Base-by-base conservation (phyloP, 1,284 basidiomycete genomes). In the Leccinum discolor region DNA sequence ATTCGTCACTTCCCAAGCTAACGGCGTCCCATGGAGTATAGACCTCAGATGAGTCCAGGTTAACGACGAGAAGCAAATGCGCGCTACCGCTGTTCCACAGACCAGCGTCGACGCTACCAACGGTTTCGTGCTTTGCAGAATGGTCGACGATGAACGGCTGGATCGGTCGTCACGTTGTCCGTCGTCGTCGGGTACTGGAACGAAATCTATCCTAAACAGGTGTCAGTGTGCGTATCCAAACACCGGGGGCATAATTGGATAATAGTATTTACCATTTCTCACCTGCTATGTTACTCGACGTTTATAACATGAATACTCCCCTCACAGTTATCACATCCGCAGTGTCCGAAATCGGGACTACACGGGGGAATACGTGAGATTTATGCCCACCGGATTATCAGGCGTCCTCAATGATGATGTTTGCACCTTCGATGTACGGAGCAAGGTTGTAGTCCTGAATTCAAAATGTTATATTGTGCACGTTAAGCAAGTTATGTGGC, bases 381-480 rank as follows among this genome's bases (percentile, higher is more conserved):
- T 78, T 26, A 78, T 74, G 0, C 76, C 71, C 6, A 77, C 26
- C 1, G 75, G 77, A 42, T 70, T 23, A 23, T 4, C 23, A 78
- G 6, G 69, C 74, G 6, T 76, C 68, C 54, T 77, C 68, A 50
- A 77, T 59, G 21, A 87, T 77, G 61, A 93, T 85, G 66, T 92
- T 88, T 7, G 87, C 80, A 4, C 89, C 90, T 3, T 77, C 72
- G 0, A 83, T 78, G 68, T 90, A 89, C 35, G 81, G 84, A 58
- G 80, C 78, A 76, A 88, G 92, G 71, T 83, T 82, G 74, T 87
- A 92, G 74, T 92, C 81, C 75, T 74, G 40, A 4, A 7, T 44
- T 32, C 54, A 23, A 3, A 32, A 35, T 11, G 16, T 42, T 62
- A 2, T 38, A 29, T 57, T 10, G 60, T 44, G 8, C 18, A n/a